phyloP scores from a whole-genome alignment of 2,329 filamentous ascomycete species.

The Fonsecaea pugnacius region DNA sequence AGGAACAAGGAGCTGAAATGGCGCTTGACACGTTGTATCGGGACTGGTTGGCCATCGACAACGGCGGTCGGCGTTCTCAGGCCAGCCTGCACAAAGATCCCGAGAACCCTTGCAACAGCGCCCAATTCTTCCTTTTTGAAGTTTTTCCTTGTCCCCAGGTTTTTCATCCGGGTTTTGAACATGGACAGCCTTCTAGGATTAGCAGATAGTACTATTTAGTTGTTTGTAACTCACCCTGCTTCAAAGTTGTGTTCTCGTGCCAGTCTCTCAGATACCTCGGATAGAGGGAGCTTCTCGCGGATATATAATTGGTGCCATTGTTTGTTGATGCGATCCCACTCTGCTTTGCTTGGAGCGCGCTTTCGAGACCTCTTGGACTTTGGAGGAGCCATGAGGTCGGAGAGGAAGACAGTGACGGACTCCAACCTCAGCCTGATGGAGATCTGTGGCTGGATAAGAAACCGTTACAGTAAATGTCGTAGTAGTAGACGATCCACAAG shows the following conservation, averaged over 20 bases:
- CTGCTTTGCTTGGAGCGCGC: conserved; percentile 36
- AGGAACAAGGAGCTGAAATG: conserved; percentile 16
- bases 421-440: not conserved
- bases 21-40: conserved; percentile 20
- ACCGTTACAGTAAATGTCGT: not conserved
- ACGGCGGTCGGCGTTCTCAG: conserved; percentile 5
- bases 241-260: conserved; percentile 66
- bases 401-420: not conserved
- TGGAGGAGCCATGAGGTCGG: not conserved
- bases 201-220: not conserved
- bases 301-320: conserved; percentile 74
- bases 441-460: not conserved
- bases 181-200: conserved; percentile 19
- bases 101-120: conserved; percentile 13
- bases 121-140: conserved; percentile 27
- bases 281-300: conserved; percentile 66
- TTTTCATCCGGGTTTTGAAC: conserved; percentile 30
- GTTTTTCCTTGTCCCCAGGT: conserved; percentile 30
- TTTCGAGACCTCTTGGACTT: conserved; percentile 2
- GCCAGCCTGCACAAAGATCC: conserved; percentile 19
- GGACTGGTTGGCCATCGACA: conserved; percentile 13
- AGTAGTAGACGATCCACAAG: not conserved
- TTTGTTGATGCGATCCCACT: conserved; percentile 68
- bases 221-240: conserved; percentile 55
- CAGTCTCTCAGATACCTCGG: conserved; percentile 74